Conservation (phyloP, 768 basidiomycete species). For the Lentinula raphanica region DNA sequence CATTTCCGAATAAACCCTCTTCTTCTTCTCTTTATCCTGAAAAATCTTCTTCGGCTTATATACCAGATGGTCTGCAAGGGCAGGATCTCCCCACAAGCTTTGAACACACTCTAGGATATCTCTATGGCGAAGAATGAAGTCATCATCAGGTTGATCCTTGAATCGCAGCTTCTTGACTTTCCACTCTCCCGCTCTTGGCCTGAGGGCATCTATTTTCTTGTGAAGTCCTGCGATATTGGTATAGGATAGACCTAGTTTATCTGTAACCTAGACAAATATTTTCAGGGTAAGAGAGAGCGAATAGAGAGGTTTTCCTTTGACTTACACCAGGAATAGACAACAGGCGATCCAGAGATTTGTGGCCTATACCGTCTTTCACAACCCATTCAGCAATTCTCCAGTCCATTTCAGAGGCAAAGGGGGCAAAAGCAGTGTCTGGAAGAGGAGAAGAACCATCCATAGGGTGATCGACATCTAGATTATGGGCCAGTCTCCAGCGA, state of each 20-base stretch:
- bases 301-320: neutral
- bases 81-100: conserved; percentile 20
- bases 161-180: conserved; percentile 10
- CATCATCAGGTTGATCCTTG: conserved; percentile 9
- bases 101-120: conserved; percentile 19
- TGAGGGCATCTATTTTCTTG: too few species aligned
- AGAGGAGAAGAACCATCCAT: neutral
- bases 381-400: conserved; percentile 21
- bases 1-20: too few species aligned
- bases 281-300: too few species aligned
- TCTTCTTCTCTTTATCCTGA: too few species aligned
- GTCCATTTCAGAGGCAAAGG: conserved; percentile 15
- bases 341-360: conserved; percentile 19
- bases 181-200: too few species aligned
- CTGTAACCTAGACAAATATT: neutral
- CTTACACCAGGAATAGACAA: conserved; percentile 20
- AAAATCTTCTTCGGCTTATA: conserved; percentile 21
- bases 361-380: conserved; percentile 12
- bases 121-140: conserved; percentile 17
- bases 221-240: too few species aligned
- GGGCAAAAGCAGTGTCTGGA: conserved; percentile 1
- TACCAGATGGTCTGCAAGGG: conserved; percentile 16
- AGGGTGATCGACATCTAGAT: neutral
- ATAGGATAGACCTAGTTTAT: conserved; percentile 15
- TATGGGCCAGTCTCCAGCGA: neutral